Conservation (phyloP, 1,284 basidiomycete species). For the Ceratobasidium sp. region DNA sequence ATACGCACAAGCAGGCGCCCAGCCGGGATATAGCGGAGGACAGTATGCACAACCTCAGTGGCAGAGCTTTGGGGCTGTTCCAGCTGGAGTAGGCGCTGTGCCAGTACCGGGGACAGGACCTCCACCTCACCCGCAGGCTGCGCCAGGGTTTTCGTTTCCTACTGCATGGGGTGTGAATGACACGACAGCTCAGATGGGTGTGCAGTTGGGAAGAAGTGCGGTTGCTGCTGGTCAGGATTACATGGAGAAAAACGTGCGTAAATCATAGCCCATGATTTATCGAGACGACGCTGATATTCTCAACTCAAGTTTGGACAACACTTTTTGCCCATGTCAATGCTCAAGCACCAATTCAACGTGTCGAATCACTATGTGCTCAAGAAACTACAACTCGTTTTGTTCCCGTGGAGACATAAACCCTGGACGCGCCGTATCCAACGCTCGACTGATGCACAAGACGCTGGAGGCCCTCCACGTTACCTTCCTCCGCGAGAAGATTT, state of each 20-base stretch:
- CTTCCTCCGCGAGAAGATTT: conserved; percentile 91
- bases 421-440: conserved; percentile 74
- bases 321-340: conserved; percentile 73
- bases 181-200: conserved; percentile 93
- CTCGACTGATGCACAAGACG: conserved; percentile 65
- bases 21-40: conserved; percentile 29
- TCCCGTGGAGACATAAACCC: conserved; percentile 92
- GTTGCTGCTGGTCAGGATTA: conserved; percentile 95
- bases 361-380: conserved; percentile 94
- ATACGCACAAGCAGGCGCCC: conserved; percentile 32
- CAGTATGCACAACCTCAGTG: conserved; percentile 40
- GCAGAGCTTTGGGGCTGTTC: conserved; percentile 36
- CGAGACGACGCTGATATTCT: not conserved
- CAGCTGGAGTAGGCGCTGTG: conserved; percentile 37
- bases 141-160: conserved; percentile 53
- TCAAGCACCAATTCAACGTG: conserved; percentile 97
- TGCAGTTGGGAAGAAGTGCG: conserved; percentile 93
- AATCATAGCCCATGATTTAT: conserved; percentile 21
- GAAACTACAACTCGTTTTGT: conserved; percentile 89
- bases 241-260: conserved; percentile 87
- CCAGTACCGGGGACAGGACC: conserved; percentile 28
- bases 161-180: conserved; percentile 87
- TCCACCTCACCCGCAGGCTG: conserved; percentile 1
- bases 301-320: conserved; percentile 71
- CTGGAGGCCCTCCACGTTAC: conserved; percentile 59